Evolutionary conservation across 192 early-diverging fungal genomes (phyloP).

Genomic region (Backusella luteola): DNA sequence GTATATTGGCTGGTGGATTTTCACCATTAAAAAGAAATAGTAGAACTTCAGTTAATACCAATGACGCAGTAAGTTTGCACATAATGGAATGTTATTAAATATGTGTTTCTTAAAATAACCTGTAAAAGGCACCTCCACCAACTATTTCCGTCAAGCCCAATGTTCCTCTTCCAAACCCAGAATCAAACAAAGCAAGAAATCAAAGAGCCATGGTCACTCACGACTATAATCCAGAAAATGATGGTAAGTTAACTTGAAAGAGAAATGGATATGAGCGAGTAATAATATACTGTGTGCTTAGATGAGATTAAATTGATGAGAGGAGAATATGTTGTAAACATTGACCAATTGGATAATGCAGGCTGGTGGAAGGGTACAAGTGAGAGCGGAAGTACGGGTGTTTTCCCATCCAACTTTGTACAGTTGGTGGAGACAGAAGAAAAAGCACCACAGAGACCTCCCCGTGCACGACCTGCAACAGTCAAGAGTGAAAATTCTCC

Average conservation of each 20-base stretch:
- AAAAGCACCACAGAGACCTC: constrained; percentile 25
- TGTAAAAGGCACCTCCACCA: not conserved
- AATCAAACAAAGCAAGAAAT: constrained; percentile 19
- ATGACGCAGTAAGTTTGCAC: not conserved
- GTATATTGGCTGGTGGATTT: constrained; percentile 69
- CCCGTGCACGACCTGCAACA: constrained; percentile 27
- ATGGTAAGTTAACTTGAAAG: constrained; percentile 31
- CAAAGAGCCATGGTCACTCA: constrained; percentile 42
- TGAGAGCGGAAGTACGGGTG: constrained; percentile 50
- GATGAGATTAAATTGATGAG: constrained; percentile 48
- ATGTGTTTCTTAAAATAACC: not conserved
- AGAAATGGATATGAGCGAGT: not conserved
- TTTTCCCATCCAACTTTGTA: constrained; percentile 57
- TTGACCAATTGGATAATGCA: constrained; percentile 45
- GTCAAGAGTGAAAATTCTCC: constrained; percentile 17
- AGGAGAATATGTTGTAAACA: constrained; percentile 44
- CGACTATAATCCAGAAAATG: constrained; percentile 47
- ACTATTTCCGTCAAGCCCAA: not conserved
- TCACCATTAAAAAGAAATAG: constrained; percentile 55
- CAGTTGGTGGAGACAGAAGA: constrained; percentile 19
- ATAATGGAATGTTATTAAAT: not conserved
- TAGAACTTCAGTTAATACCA: constrained; percentile 13
- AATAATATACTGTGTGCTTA: constrained; percentile 12
- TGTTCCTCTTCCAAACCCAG: not conserved
- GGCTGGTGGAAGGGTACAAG: constrained; percentile 57